Base-by-base conservation (phyloP, 2,329 filamentous ascomycete species). In the Myriosclerotinia duriaeana region DNA sequence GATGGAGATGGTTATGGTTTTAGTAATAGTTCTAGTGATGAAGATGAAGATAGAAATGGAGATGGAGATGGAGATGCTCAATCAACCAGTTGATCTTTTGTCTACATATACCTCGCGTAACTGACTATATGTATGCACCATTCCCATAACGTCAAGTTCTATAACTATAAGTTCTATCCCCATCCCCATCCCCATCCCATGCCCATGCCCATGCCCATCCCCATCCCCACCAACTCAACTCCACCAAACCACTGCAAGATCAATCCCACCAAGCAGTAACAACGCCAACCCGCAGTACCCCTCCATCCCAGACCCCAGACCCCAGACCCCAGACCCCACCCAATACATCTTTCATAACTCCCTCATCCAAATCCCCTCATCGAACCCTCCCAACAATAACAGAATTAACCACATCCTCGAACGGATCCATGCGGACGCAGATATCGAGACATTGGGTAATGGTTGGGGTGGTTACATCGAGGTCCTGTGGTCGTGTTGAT, bases 341-440 rank as follows among this genome's bases (percentile, higher is more conserved):
- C 2, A 8, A 22, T 40, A 3, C n/a, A 38, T n/a, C 12, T 53
- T 46, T 17, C 15, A 6, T 15, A 46, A 46, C 5, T 20, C 11
- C 14, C 12, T 9, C 11, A 22, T 50, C n/a, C 2, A 50, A 9
- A 50, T 20, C 4, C 5, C 38, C 12, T 64, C n/a, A 65, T 40
- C 34, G 73, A 4, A 74, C 74, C 22, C 67, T 69, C 12, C 71
- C 77, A 38, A 84, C 74, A 56, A 83, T 76, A 2, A 83, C 78
- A 8, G 80, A 83, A 68, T 85, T 84, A 4, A 85, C 80, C 2
- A 84, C 79, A 58, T 79, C 74, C 1, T 78, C 79, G 71, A 80
- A 81, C 1, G 83, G 83, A 71, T 84, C 81, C 48, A 83, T 77
- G 8, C 80, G 79, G 0, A 79, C 72, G 30, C 80, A 75, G 0